Conservation (phyloP, 805 yeast species). For the Barnettozyma pratensis region DNA sequence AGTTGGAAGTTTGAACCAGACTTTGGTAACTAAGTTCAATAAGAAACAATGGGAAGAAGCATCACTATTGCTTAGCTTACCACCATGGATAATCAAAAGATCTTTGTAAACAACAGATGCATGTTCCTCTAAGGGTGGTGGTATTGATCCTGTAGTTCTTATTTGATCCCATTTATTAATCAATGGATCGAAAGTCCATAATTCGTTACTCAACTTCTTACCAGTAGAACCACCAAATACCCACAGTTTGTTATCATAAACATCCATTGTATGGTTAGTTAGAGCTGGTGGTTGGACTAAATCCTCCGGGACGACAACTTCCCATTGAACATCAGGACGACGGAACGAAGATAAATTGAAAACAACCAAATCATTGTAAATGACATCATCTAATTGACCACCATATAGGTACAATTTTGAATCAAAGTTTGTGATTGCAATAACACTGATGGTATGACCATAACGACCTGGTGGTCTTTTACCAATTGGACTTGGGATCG, state of each 20-base stretch:
- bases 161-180: slow-evolving; percentile 66
- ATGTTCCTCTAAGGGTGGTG: slow-evolving; percentile 90
- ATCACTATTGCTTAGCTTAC: slow-evolving; percentile 70
- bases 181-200: slow-evolving; percentile 76
- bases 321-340: slow-evolving; percentile 83
- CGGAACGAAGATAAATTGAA: slow-evolving; percentile 87
- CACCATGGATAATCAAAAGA: slow-evolving; percentile 82
- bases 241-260: slow-evolving; percentile 73
- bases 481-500: slow-evolving; percentile 69
- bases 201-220: slow-evolving; percentile 61
- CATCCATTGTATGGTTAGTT: slow-evolving; percentile 85
- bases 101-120: slow-evolving; percentile 77
- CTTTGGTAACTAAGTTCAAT: slow-evolving; percentile 65
- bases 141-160: slow-evolving; percentile 60
- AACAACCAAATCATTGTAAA: slow-evolving; percentile 76
- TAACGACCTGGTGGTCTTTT: slow-evolving; percentile 86
- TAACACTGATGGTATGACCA: slow-evolving; percentile 85
- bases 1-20: slow-evolving; percentile 63
- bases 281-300: slow-evolving; percentile 69
- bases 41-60: slow-evolving; percentile 64
- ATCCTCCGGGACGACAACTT: slow-evolving; percentile 51
- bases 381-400: slow-evolving; percentile 84
- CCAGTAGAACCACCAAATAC: slow-evolving; percentile 91
- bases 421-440: slow-evolving; percentile 54
- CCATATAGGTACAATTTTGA: slow-evolving; percentile 79